phyloP scores from a whole-genome alignment of 2,329 filamentous ascomycete species.

The Sarocladiaceae sp. region DNA sequence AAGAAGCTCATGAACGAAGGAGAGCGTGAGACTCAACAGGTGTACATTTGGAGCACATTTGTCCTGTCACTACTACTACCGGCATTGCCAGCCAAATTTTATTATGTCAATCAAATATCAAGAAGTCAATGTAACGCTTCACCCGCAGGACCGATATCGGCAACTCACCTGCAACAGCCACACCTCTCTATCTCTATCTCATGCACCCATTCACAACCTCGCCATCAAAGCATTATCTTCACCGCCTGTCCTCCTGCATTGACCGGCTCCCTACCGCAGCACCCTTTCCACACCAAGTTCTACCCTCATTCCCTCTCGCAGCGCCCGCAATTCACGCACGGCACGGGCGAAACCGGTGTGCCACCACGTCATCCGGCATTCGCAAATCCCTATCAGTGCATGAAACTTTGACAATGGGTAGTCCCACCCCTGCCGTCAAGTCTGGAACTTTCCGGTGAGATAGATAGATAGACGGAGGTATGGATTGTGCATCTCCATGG shows the following conservation, averaged over 20 bases:
- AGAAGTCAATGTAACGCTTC: background rate
- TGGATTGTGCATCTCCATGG: too few relatives aligned
- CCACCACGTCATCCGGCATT: constrained; percentile 6
- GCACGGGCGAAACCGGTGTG: constrained; percentile 8
- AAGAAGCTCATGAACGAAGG: too few relatives aligned
- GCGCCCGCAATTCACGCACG: background rate
- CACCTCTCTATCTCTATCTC: background rate
- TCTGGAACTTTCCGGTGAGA: background rate
- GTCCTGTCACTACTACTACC: background rate
- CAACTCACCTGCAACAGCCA: background rate
- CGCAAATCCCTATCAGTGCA: constrained; percentile 7
- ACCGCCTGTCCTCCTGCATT: background rate
- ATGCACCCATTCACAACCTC: too few relatives aligned
- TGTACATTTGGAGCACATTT: too few relatives aligned
- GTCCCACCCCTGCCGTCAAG: background rate
- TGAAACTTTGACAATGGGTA: background rate
- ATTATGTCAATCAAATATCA: background rate
- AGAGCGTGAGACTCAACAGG: too few relatives aligned
- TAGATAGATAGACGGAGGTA: background rate
- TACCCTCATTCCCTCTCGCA: background rate
- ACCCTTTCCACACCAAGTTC: background rate
- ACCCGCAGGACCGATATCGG: constrained; percentile 4
- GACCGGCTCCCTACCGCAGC: background rate
- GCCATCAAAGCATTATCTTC: too few relatives aligned
- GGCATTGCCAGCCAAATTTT: background rate